Evolutionary conservation across 345 rosid species (phyloP), one percentile per base, ranked within the genome.

Genomic region (Populus tremula): DNA sequence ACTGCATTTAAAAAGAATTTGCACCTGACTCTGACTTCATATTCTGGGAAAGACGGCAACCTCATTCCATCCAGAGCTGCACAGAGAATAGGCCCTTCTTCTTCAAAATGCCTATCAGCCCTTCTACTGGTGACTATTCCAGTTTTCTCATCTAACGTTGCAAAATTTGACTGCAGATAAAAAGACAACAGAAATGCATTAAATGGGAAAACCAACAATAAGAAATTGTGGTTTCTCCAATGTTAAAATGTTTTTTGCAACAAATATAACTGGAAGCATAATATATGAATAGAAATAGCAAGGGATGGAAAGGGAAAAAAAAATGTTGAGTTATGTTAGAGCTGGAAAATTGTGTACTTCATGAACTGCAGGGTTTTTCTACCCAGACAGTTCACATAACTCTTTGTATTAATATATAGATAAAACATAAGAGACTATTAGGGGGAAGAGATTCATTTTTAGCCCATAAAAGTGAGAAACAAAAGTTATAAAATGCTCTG

Each of bases 91-190:
- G 97, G 99, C 41, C 98, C 99, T 88, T 93, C 97, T 84, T 93
- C 94, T 84, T 93, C 99, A 75, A 96, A 96, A 83, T 93, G 96
- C 81, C 99, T 83, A 80, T 96, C 99, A 84, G 98, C 98, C 83
- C 99, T 90, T 78, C 99, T 86, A 76, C 96, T 91, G 67, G 82
- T 81, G 71, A 96, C 97, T 68, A 90, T 75, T 72, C 98, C 98
- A 79, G 94, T 86, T 85, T 89, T 87, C 85, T 87, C 97, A 79
- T 96, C 99, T 88, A 92, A 84, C 1, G 98, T 96, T 43, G 99
- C 98, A 73, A 96, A 96, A 88, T 96, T 93, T 9, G 98, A 96
- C 98, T 96, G 86, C 76, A 81, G 25, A 78, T 45, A 43, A 81
- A 65, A 77, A 71, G 61, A 7, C 20, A 62, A 23, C 2, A n/a